phyloP scores from a whole-genome alignment of 2,329 filamentous ascomycete species.

The Fusarium fracticaudum region DNA sequence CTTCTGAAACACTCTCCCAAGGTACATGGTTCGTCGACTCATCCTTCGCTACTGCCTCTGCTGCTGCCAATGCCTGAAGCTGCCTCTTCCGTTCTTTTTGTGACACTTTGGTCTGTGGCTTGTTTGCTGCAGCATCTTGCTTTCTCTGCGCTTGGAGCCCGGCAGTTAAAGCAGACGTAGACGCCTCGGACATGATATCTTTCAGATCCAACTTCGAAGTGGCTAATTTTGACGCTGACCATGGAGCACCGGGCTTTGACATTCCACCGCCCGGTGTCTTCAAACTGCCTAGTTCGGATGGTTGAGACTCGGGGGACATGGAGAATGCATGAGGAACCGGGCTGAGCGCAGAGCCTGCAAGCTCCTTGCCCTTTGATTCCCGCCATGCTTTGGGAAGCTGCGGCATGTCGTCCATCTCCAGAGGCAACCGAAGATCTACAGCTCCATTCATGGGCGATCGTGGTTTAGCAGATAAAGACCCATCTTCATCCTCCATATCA shows the following conservation, averaged over 20 bases:
- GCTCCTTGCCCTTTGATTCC: conserved; percentile 42
- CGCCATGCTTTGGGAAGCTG: conserved; percentile 46
- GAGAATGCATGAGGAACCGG: conserved; percentile 26
- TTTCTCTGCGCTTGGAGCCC: conserved; percentile 62
- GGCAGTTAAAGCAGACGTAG: conserved; percentile 63
- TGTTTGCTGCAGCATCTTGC: conserved; percentile 52
- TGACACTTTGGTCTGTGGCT: conserved; percentile 71
- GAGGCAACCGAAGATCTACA: conserved; percentile 28
- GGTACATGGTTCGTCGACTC: conserved; percentile 48
- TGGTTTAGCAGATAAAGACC: conserved; percentile 44
- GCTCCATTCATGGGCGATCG: conserved; percentile 36
- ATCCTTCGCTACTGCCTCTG: conserved; percentile 53
- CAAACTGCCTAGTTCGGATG: conserved; percentile 4
- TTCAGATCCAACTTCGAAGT: conserved; percentile 76
- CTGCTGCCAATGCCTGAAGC: conserved; percentile 70
- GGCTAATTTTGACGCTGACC: conserved; percentile 61
- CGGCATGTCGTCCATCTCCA: conserved; percentile 44
- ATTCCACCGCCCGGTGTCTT: not conserved
- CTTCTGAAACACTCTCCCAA: conserved; percentile 55
- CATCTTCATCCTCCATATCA: conserved; percentile 86
- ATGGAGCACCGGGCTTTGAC: conserved; percentile 53
- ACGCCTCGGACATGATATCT: conserved; percentile 76
- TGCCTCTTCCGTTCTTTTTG: conserved; percentile 93
- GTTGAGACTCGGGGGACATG: conserved; percentile 29
- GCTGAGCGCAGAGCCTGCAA: conserved; percentile 20